Conservation (phyloP, 805 yeast species). For the Millerozyma miso region DNA sequence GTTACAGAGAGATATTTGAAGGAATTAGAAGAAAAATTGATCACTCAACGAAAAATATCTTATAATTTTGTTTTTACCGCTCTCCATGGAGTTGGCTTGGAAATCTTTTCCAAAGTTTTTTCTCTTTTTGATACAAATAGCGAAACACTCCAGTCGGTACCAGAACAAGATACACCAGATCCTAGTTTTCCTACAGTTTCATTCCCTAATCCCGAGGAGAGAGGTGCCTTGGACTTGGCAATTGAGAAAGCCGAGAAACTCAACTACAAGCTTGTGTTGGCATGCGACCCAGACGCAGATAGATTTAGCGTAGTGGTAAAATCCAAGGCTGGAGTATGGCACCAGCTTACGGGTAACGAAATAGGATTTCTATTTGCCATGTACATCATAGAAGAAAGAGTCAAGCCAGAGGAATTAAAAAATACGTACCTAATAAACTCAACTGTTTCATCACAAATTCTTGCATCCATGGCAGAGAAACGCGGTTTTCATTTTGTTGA, state of each 20-base stretch:
- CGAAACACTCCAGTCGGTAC: constrained; percentile 34
- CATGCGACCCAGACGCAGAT: constrained; percentile 97
- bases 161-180: constrained; percentile 69
- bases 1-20: constrained; percentile 40
- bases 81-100: constrained; percentile 90
- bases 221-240: constrained; percentile 81
- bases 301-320: constrained; percentile 80
- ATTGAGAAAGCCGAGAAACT: constrained; percentile 53
- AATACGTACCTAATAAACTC: constrained; percentile 68
- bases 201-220: constrained; percentile 96
- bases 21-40: constrained; percentile 22
- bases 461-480: constrained; percentile 59
- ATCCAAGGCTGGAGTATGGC: constrained; percentile 48
- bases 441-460: constrained; percentile 87
- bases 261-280: constrained; percentile 57
- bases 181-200: constrained; percentile 81
- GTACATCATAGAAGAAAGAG: constrained; percentile 42
- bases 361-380: constrained; percentile 81
- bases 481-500: constrained; percentile 66
- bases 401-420: constrained; percentile 18
- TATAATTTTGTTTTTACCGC: constrained; percentile 79
- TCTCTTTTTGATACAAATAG: constrained; percentile 31
- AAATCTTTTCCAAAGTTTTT: constrained; percentile 46
- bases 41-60: constrained; percentile 20
- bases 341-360: constrained; percentile 86